Conservation (phyloP, 768 basidiomycete species). For the Lactifluus pinguis region DNA sequence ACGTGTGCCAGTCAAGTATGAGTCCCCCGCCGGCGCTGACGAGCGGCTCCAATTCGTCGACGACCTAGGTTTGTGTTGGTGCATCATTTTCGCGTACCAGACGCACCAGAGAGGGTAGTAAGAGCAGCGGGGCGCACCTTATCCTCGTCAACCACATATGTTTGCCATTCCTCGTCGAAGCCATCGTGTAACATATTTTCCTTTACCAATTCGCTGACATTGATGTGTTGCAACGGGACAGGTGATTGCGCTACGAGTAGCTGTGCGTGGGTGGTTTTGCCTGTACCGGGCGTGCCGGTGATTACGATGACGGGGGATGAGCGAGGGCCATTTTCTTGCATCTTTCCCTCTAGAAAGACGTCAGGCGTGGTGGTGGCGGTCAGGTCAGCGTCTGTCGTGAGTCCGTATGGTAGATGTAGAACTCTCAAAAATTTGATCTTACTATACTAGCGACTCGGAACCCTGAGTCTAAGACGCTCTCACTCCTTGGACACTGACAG, state of each 20-base stretch:
- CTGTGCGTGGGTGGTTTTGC: constrained; percentile 89
- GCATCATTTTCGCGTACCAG: neutral
- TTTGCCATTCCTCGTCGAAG: constrained; percentile 93
- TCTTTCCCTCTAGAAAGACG: neutral
- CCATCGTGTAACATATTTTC: constrained; percentile 70
- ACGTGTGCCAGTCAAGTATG: constrained; percentile 92
- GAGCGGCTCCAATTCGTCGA: constrained; percentile 80
- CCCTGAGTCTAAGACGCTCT: no score
- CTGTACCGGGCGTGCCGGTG: constrained; percentile 92
- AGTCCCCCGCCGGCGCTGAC: constrained; percentile 56
- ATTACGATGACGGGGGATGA: constrained; percentile 65
- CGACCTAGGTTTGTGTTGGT: constrained; percentile 40
- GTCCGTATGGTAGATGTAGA: neutral
- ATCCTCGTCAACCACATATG: constrained; percentile 92
- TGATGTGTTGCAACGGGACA: constrained; percentile 68
- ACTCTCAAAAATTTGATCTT: neutral
- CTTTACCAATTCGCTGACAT: constrained; percentile 87
- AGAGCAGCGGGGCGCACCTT: constrained; percentile 44
- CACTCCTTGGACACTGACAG: no score
- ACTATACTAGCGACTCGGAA: no score
- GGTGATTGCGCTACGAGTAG: constrained; percentile 69
- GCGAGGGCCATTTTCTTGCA: constrained; percentile 10
- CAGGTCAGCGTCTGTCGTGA: neutral
- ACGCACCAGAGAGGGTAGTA: neutral
- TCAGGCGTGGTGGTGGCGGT: neutral